Evolutionary conservation across 2,329 filamentous ascomycete genomes (phyloP), one percentile per base, ranked within the genome.

Genomic region (Emergomyces africanus): DNA sequence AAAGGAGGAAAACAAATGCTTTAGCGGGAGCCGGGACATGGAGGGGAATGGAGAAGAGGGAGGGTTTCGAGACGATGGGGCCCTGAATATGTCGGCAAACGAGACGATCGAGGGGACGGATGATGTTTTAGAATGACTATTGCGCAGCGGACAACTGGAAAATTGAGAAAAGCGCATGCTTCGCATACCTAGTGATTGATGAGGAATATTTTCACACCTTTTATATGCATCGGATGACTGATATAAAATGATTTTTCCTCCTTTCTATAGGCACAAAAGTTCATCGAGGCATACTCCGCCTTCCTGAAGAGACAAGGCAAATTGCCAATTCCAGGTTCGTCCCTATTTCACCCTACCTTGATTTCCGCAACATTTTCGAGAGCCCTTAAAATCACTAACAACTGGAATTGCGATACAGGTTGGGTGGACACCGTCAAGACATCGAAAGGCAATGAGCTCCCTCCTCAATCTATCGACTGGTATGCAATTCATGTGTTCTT

Each of bases 381-480:
- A 35, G 14, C 35, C 25, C 60, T 44, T 51, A 54, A n/a, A n/a
- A 30, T 58, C 10, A 48, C 23, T 54, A 44, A 49, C 49, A 30
- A 28, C 33, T 6, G n/a, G 39, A 25, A 28, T 3, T 25, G 42
- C 28, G 55, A 60, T 57, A 59, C 59, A 95, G 90, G 90, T 83
- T 97, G 92, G 92, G 92, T 96, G 78, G 94, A 99, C 78, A 96
- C 92, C 74, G 94, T 97, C 82, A 99, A 99, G 88, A 96, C 92
- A 70, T 92, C 90, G 73, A 84, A 87, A 76, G 88, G 88, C 77
- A 96, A 96, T 81, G 94, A 99, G 83, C 88, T 99, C 71, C 92
- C 92, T 74, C 94, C 92, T 74, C 91, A 97, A 85, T 88, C 91
- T 78, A 89, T 91, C 76, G 94, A 99, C 85, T 99, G 94, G 94